Conservation (phyloP, 2,329 filamentous ascomycete genomes). For the Leptographium galeiforme region DNA sequence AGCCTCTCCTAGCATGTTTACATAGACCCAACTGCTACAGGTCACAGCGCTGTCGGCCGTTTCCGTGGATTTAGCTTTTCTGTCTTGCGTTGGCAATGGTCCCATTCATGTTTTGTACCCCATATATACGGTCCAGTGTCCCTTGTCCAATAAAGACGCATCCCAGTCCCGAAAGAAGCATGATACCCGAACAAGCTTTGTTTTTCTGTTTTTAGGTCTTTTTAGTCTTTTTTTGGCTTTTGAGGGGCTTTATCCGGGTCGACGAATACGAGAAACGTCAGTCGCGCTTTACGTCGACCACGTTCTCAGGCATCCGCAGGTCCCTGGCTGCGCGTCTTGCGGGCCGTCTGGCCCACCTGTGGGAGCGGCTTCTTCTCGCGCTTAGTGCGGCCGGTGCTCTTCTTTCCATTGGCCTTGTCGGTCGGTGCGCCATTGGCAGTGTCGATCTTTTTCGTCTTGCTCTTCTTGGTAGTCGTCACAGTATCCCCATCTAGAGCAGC, state of each 20-base stretch:
- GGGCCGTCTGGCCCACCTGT: slow-evolving; percentile 20
- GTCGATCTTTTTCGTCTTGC: neutral
- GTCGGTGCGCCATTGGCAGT: neutral
- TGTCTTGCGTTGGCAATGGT: too few relatives aligned
- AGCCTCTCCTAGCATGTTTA: too few relatives aligned
- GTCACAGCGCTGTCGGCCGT: too few relatives aligned
- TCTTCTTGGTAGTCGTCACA: neutral
- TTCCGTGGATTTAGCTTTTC: too few relatives aligned
- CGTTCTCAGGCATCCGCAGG: slow-evolving; percentile 6
- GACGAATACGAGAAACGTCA: neutral
- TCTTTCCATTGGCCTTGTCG: slow-evolving; percentile 13
- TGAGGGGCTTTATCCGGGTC: too few relatives aligned
- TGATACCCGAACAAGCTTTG: too few relatives aligned
- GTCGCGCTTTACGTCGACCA: neutral
- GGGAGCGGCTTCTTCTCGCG: slow-evolving; percentile 16
- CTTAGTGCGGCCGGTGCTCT: slow-evolving; percentile 10
- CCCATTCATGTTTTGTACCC: too few relatives aligned
- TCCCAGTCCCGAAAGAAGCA: too few relatives aligned
- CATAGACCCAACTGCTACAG: too few relatives aligned
- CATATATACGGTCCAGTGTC: too few relatives aligned
- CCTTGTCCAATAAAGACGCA: too few relatives aligned
- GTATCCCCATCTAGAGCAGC: neutral
- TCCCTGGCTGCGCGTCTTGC: slow-evolving; percentile 27
- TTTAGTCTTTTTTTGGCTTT: neutral
- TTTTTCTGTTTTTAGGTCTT: neutral